Base-by-base conservation (phyloP, 257 asterid genomes). In the Cordia subcordata region DNA sequence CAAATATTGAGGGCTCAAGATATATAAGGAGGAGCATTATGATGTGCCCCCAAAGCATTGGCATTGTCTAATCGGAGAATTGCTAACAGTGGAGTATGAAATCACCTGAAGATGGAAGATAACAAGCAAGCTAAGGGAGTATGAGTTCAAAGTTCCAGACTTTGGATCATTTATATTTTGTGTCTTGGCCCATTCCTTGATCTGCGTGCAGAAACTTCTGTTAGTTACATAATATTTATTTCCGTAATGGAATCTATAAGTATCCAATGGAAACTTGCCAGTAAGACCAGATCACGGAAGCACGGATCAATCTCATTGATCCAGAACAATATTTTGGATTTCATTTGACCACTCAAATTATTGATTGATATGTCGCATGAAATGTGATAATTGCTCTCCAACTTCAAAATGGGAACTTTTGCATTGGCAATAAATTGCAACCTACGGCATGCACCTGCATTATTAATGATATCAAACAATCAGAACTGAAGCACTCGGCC, bases 111-210 rank as follows among this genome's bases (percentile, higher is more conserved):
- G 77, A 79, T 93, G 99, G 77, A 80, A 89, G 50, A 93, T 59
- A 21, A 93, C 96, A 49, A 93, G 96, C 82, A 89, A 78, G 82
- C 91, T 75, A 49, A 93, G 82, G 56, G 86, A 80, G 65, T 89
- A 93, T 0, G 99, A 93, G 73, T 86, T 93, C 72, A 93, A 72
- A 55, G 81, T 68, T 70, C 97, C 99, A 60, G 77, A 57, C 72
- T 80, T 93, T 18, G 99, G 78, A 65, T 93, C 95, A 73, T 89
- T 93, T 53, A 89, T 78, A 54, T 60, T 75, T 67, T 89, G 88
- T 58, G 84, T 68, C 76, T 83, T 86, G 39, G 99, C 96, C 99
- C 99, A 93, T 72, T 89, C 95, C 74, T 93, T 93, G 67, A 89
- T 96, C 99, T 93, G 86, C 89, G 72, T 42, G 74, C 64, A 71